Evolutionary conservation across 108 stramenopile genomes (phyloP).

Genomic region (Schizochytrium sp.): DNA sequence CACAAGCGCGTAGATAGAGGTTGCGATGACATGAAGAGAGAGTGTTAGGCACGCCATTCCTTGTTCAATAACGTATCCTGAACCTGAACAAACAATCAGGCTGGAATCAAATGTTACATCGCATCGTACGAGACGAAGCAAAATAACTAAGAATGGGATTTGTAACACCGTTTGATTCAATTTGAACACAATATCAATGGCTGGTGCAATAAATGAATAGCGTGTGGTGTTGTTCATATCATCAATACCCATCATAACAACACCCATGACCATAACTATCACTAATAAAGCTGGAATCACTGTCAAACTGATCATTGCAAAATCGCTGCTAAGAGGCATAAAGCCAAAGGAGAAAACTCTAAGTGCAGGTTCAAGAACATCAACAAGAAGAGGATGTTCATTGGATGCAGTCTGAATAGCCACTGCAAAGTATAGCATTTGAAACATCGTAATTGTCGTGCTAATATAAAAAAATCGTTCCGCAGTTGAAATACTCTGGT

Average conservation of each 20-base stretch:
- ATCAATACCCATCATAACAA: background rate
- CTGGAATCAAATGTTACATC: background rate
- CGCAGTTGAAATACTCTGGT: background rate
- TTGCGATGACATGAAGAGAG: background rate
- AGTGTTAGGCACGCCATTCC: background rate
- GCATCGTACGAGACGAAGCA: background rate
- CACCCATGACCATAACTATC: background rate
- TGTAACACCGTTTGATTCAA: background rate
- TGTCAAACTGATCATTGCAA: conserved; percentile 15
- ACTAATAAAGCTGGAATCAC: background rate
- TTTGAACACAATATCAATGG: background rate
- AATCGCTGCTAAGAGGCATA: background rate
- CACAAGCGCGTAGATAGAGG: background rate
- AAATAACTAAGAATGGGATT: background rate
- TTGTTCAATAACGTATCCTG: background rate
- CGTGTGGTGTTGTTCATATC: conserved; percentile 23
- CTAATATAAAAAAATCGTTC: conserved; percentile 28
- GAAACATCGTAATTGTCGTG: conserved; percentile 3
- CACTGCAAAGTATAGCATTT: conserved; percentile 31
- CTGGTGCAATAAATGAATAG: background rate
- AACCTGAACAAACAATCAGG: background rate
- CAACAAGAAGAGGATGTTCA: background rate
- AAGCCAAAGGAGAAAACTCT: background rate
- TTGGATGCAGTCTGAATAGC: background rate
- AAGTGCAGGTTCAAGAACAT: conserved; percentile 27